phyloP scores from a whole-genome alignment of 2,329 filamentous ascomycete species.

The Microdochium nivale region DNA sequence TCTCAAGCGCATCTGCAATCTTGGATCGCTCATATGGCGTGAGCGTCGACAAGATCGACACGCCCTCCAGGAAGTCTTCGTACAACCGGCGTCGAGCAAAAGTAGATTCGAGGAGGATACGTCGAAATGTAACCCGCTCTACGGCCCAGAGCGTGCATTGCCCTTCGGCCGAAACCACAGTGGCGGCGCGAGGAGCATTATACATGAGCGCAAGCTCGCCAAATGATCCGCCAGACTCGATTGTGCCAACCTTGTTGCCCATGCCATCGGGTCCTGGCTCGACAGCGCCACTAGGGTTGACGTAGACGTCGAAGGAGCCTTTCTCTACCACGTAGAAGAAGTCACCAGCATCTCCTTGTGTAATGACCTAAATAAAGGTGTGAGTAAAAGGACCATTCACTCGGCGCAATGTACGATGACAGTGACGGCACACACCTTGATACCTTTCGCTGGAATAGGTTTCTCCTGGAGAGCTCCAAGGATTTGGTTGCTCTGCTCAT shows the following conservation, averaged over 20 bases:
- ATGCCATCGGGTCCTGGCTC: conserved; percentile 76
- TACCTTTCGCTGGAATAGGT: conserved; percentile 83
- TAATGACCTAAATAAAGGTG: conserved; percentile 65
- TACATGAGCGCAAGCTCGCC: conserved; percentile 98
- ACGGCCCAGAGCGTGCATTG: conserved; percentile 84
- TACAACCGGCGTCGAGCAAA: conserved; percentile 96
- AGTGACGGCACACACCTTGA: conserved; percentile 54
- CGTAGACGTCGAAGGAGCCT: conserved; percentile 83
- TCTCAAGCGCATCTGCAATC: conserved; percentile 93
- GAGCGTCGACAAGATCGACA: conserved; percentile 73
- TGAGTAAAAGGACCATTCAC: too few species aligned
- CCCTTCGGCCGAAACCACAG: conserved; percentile 74
- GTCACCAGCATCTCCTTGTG: conserved; percentile 90
- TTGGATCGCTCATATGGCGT: conserved; percentile 93
- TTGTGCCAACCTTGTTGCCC: conserved; percentile 72
- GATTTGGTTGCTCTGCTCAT: conserved; percentile 82
- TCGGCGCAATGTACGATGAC: too few species aligned
- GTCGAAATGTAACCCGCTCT: conserved; percentile 91
- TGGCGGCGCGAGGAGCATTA: conserved; percentile 91
- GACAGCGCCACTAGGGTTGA: conserved; percentile 68
- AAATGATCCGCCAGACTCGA: conserved; percentile 85
- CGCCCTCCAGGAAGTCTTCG: conserved; percentile 91
- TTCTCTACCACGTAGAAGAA: conserved; percentile 97
- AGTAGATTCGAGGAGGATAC: conserved; percentile 96
- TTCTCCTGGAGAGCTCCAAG: conserved; percentile 90